A percentile compares a stretch with the other conserved stretches of the same genome.
phyloP scores from a whole-genome alignment of 129 eudicot genomes.

The Chrysanthemum makinoi region DNA sequence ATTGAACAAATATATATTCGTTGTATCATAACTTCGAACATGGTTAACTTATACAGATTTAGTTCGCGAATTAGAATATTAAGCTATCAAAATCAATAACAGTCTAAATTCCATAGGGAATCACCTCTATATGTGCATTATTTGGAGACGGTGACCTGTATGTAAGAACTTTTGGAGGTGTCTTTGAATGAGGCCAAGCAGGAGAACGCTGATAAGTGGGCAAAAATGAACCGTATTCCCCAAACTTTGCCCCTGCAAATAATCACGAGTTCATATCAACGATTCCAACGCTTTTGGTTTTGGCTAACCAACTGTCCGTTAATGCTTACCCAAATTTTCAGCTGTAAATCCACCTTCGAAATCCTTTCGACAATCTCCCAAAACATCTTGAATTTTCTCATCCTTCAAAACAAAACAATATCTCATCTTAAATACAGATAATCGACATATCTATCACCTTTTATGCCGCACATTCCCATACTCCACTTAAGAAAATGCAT shows the following conservation, averaged over 20 bases:
- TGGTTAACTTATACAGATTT: conserved; percentile 9
- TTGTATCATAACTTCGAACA: not conserved
- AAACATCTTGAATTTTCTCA: conserved; percentile 75
- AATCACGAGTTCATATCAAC: conserved; percentile 30
- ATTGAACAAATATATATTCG: not conserved
- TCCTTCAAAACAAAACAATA: conserved; percentile 49
- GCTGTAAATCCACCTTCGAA: conserved; percentile 91
- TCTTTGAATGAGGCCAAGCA: conserved; percentile 52
- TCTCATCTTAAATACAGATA: conserved; percentile 1
- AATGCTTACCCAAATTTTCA: conserved; percentile 82
- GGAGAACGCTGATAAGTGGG: conserved; percentile 86
- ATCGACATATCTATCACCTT: not conserved
- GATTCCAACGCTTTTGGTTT: conserved; percentile 10
- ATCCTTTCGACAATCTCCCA: conserved; percentile 92
- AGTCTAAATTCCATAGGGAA: conserved; percentile 13
- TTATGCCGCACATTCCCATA: not conserved
- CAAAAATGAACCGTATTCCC: conserved; percentile 93
- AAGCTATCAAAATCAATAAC: not conserved
- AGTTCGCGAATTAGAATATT: conserved; percentile 3
- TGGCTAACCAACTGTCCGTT: conserved; percentile 12
- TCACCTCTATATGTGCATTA: conserved; percentile 66
- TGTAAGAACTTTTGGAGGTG: conserved; percentile 49
- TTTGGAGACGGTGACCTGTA: conserved; percentile 48
- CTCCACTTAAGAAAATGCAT: not conserved
- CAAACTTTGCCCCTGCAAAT: conserved; percentile 78